Evolutionary conservation across 2,329 filamentous ascomycete genomes (phyloP).

Genomic region (Eutypa lata): DNA sequence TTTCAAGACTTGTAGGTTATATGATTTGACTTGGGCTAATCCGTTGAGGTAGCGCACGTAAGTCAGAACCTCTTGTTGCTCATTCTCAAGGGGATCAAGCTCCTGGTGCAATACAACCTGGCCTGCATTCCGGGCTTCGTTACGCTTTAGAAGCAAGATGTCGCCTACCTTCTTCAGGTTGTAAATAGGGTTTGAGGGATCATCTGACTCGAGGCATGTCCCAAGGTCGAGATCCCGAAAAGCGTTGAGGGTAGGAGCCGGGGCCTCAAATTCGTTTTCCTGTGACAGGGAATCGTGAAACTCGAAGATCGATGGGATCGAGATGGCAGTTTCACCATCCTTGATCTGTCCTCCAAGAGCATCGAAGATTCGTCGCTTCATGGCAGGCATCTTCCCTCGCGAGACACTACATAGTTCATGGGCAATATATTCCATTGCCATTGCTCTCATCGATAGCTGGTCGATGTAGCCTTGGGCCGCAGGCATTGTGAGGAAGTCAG

Average conservation of each 20-base stretch:
- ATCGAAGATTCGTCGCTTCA: slow-evolving; percentile 66
- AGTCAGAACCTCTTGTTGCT: slow-evolving; percentile 58
- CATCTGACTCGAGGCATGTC: slow-evolving; percentile 59
- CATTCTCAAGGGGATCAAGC: slow-evolving; percentile 47
- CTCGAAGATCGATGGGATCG: slow-evolving; percentile 79
- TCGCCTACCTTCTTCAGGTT: slow-evolving; percentile 71
- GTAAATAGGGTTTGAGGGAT: slow-evolving; percentile 57
- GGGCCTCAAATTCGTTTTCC: slow-evolving; percentile 46
- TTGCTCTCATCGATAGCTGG: slow-evolving; percentile 73
- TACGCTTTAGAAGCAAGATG: slow-evolving; percentile 67
- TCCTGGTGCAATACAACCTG: slow-evolving; percentile 49
- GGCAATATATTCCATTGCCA: slow-evolving; percentile 79
- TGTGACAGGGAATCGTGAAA: slow-evolving; percentile 81
- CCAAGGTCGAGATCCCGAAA: slow-evolving; percentile 67
- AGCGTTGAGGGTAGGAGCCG: slow-evolving; percentile 53
- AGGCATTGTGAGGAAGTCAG: slow-evolving; percentile 50
- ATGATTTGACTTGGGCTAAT: slow-evolving; percentile 52
- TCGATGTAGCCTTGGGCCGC: slow-evolving; percentile 70
- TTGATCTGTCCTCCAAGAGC: slow-evolving; percentile 76
- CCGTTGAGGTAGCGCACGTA: slow-evolving; percentile 64
- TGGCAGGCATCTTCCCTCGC: slow-evolving; percentile 65
- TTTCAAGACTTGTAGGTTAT: slow-evolving; percentile 66
- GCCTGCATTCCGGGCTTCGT: slow-evolving; percentile 53
- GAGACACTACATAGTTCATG: slow-evolving; percentile 79
- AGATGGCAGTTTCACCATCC: slow-evolving; percentile 62